phyloP scores from a whole-genome alignment of 164 flowering plant species.

The Cinnamomum micranthum region DNA sequence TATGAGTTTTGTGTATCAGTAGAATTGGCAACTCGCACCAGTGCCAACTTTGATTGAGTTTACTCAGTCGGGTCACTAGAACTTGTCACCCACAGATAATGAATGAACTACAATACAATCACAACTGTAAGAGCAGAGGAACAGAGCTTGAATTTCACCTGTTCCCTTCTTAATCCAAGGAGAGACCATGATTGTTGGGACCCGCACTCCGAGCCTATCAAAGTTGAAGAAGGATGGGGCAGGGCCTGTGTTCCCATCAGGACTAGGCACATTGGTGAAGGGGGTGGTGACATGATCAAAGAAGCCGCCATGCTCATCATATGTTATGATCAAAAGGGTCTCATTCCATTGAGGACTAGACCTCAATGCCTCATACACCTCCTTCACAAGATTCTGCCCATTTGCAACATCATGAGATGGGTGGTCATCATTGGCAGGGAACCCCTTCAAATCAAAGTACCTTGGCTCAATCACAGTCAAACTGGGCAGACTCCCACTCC shows the following conservation, averaged over 20 bases:
- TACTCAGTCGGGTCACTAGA: background rate
- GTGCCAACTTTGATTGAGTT: background rate
- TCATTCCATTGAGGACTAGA: constrained; percentile 93
- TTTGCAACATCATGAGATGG: constrained; percentile 90
- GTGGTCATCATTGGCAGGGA: constrained; percentile 85
- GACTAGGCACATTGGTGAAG: constrained; percentile 62
- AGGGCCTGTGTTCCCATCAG: constrained; percentile 86
- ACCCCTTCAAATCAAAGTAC: constrained; percentile 65
- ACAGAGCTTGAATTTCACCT: constrained; percentile 21
- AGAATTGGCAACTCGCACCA: background rate
- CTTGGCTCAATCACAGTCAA: constrained; percentile 87
- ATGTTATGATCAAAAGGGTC: constrained; percentile 74
- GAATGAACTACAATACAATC: background rate
- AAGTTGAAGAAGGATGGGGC: constrained; percentile 83
- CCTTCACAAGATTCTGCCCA: constrained; percentile 93
- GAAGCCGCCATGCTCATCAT: constrained; percentile 98
- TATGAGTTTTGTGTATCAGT: no score
- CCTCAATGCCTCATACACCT: constrained; percentile 83
- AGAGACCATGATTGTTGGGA: constrained; percentile 91
- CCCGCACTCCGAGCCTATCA: constrained; percentile 87
- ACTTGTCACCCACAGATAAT: background rate
- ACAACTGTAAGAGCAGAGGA: background rate
- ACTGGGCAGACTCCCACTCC: constrained; percentile 65
- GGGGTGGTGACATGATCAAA: constrained; percentile 83
- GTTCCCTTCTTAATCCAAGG: constrained; percentile 98